Percentiles rank a stretch among this genome's conserved stretches.
Conservation (phyloP, 495 filamentous ascomycete genomes). For the Lichina pygmaea region DNA sequence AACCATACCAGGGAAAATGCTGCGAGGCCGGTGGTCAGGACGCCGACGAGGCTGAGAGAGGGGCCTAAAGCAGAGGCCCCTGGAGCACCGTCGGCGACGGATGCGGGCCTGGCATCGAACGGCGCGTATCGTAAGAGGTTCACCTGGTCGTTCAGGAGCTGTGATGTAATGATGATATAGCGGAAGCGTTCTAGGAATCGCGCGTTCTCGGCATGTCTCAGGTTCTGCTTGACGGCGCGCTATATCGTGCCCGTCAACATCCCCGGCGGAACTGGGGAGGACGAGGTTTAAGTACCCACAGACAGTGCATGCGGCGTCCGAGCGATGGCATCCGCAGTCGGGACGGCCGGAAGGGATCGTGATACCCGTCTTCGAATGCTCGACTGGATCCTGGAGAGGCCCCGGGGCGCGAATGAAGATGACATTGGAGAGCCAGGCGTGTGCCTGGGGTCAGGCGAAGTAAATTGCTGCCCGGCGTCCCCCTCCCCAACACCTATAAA, state of each 20-base stretch:
- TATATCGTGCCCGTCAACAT: constrained; percentile 5
- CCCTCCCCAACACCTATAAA: too few species aligned
- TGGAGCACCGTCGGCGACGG: constrained; percentile 3
- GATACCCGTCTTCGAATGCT: constrained; percentile 40
- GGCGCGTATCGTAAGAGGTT: constrained; percentile 18
- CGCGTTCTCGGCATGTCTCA: constrained; percentile 59
- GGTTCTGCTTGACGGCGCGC: constrained; percentile 40
- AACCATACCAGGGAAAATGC: constrained; percentile 51
- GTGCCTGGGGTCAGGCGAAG: too few species aligned
- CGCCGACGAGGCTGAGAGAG: constrained; percentile 17
- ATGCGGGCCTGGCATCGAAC: neutral
- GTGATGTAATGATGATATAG: constrained; percentile 85
- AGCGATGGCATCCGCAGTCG: neutral
- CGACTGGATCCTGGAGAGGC: constrained; percentile 34
- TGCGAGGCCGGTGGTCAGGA: constrained; percentile 20
- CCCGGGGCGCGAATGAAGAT: constrained; percentile 44
- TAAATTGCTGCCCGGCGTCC: too few species aligned
- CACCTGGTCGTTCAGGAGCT: constrained; percentile 50
- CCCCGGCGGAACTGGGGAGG: neutral
- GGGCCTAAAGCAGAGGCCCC: neutral
- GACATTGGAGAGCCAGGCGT: neutral
- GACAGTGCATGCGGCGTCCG: neutral
- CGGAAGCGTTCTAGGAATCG: constrained; percentile 86
- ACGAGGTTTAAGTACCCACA: neutral
- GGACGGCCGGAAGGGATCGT: neutral